Evolutionary conservation across 305 asterid genomes (phyloP), one percentile per base, ranked within the genome.

Genomic region (Fraxinus xanthoxyloides): DNA sequence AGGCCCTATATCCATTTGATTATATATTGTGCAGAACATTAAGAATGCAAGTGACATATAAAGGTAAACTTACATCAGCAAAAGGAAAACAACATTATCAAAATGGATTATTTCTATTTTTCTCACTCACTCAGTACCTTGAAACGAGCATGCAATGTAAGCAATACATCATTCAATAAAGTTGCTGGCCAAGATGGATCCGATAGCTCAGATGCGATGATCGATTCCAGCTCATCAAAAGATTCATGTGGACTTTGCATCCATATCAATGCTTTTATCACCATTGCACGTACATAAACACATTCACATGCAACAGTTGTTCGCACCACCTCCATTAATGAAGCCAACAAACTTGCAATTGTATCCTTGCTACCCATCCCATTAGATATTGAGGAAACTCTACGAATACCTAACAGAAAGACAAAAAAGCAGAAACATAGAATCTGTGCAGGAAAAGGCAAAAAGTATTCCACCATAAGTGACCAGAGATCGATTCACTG

Each of bases 251-350:
- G 98, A 88, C 98, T 96, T 92, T 96, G 99, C 98, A 96, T 96
- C 99, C 99, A 96, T 91, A 96, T 93, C 80, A 96, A 89, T 5
- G 99, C 97, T 90, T 96, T 96, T 78, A 96, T 96, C 87, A 96
- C 97, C 97, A 93, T 92, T 43, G 98, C 97, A 82, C 99, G 98
- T 85, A 94, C 98, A 89, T 94, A 96, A 80, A 93, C 99, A 84
- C 99, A 96, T 92, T 96, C 98, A 89, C 99, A 96, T 23, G 99
- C 99, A 76, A 94, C 95, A 86, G 99, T 92, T 85, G 98, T 96
- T 63, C 99, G 92, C 86, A 96, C 99, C 76, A 93, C 98, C 90
- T 96, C 98, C 98, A 96, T 91, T 82, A 96, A 86, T 77, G 99
- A 96, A 86, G 99, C 97, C 87, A 96, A 88, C 85, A 96, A 84